These are phyloP conservation scores for Nemania sp. DNA, from an alignment of 2,329 filamentous ascomycete genomes.

Conservation along the genomic window DNA sequence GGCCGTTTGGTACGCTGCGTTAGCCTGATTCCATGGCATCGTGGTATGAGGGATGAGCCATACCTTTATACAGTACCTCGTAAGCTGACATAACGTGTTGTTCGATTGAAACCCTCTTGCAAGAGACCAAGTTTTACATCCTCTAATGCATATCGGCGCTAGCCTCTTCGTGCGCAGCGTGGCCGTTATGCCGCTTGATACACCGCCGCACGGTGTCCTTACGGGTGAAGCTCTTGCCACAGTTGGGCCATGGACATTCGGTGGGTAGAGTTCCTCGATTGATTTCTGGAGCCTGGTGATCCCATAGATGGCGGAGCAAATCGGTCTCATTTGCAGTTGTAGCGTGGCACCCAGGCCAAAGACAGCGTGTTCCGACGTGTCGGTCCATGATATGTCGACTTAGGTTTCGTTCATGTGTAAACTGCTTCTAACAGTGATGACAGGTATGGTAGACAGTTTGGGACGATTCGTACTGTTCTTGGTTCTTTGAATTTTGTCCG, in stretches of 20 bases:
- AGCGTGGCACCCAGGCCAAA: not conserved
- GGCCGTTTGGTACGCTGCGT: too few species aligned
- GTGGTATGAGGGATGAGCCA: too few species aligned
- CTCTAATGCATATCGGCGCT: too few species aligned
- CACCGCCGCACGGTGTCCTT: not conserved
- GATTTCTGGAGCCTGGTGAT: not conserved
- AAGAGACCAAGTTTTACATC: too few species aligned
- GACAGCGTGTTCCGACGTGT: not conserved
- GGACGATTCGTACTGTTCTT: too few species aligned
- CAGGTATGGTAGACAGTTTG: not conserved
- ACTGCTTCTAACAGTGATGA: not conserved
- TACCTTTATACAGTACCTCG: too few species aligned
- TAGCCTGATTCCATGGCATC: too few species aligned
- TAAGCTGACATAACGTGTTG: too few species aligned
- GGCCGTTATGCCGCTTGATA: constrained; percentile 6
- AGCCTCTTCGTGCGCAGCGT: too few species aligned
- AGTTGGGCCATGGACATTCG: constrained; percentile 5
- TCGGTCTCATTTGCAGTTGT: not conserved
- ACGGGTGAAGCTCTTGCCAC: not conserved
- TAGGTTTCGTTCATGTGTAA: too few species aligned
- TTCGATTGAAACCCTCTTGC: too few species aligned
- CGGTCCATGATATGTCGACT: not conserved
- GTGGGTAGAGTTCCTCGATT: rapidly evolving
- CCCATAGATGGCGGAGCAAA: not conserved
- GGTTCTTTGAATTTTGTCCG: too few species aligned